Evolutionary conservation across 192 early-diverging fungal genomes (phyloP).

Genomic region (Backusella parvicylindrica): DNA sequence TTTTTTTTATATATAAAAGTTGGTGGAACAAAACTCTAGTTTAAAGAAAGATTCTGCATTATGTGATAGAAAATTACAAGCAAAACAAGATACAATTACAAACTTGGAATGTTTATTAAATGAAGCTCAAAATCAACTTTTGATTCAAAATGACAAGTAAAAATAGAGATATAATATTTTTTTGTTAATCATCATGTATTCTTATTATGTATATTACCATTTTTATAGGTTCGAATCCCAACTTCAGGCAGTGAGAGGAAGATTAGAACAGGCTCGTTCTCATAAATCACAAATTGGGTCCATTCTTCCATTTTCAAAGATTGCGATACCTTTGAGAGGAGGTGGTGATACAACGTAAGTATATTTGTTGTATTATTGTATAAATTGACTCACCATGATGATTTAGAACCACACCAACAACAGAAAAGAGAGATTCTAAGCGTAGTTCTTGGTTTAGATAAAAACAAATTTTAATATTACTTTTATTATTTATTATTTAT

Average conservation of each 20-base stretch:
- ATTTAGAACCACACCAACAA: not conserved
- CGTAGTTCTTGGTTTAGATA: not conserved
- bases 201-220: too few species aligned
- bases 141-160: constrained; percentile 67
- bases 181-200: too few species aligned
- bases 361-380: too few species aligned
- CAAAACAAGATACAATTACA: constrained; percentile 89
- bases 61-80: constrained; percentile 84
- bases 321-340: constrained; percentile 91
- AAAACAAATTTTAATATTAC: not conserved
- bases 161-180: too few species aligned
- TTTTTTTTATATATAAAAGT: constrained; percentile 13
- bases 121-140: constrained; percentile 80
- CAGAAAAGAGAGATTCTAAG: not conserved
- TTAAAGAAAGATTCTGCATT: constrained; percentile 92
- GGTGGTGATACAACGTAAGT: constrained; percentile 34
- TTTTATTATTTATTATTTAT: not conserved
- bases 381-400: too few species aligned
- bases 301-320: constrained; percentile 37
- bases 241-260: constrained; percentile 67
- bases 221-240: constrained; percentile 78
- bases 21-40: constrained; percentile 93
- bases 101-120: constrained; percentile 81
- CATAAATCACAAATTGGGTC: constrained; percentile 28
- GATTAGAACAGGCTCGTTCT: constrained; percentile 72